phyloP scores from a whole-genome alignment of 768 basidiomycete genomes.

The Kondoa malvinella region DNA sequence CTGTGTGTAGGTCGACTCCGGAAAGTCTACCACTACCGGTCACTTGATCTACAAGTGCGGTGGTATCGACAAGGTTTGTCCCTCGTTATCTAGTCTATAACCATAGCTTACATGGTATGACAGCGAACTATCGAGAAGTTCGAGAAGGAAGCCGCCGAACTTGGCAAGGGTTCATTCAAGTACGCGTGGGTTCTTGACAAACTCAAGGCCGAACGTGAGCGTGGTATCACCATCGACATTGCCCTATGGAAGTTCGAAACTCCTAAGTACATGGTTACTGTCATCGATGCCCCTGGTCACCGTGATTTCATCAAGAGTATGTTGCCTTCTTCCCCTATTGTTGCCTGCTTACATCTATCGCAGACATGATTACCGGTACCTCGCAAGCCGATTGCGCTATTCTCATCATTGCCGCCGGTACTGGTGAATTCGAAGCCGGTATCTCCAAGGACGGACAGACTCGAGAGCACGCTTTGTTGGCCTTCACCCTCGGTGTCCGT shows the following conservation, averaged over 20 bases:
- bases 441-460: conserved; percentile 99
- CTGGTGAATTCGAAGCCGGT: conserved; percentile 99
- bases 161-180: conserved; percentile 77
- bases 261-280: conserved; percentile 50
- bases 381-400: conserved; percentile 99
- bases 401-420: conserved; percentile 97
- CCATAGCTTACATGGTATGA: neutral
- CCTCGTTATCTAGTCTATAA: neutral
- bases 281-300: conserved; percentile 98
- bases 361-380: conserved; percentile 73
- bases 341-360: neutral
- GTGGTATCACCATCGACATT: conserved; percentile 99
- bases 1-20: neutral
- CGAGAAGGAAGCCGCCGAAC: conserved; percentile 99
- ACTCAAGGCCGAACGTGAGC: conserved; percentile 99
- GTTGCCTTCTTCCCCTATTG: conserved; percentile 27
- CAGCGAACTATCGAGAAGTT: conserved; percentile 47
- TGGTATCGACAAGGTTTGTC: conserved; percentile 98
- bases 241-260: conserved; percentile 99
- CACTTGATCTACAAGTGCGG: conserved; percentile 99
- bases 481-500: conserved; percentile 99
- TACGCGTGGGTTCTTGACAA: conserved; percentile 92
- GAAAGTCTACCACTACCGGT: conserved; percentile 82
- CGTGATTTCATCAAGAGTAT: conserved; percentile 99
- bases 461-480: conserved; percentile 98